phyloP scores from a whole-genome alignment of 108 stramenopile genomes.

The Skeletonema grethae region DNA sequence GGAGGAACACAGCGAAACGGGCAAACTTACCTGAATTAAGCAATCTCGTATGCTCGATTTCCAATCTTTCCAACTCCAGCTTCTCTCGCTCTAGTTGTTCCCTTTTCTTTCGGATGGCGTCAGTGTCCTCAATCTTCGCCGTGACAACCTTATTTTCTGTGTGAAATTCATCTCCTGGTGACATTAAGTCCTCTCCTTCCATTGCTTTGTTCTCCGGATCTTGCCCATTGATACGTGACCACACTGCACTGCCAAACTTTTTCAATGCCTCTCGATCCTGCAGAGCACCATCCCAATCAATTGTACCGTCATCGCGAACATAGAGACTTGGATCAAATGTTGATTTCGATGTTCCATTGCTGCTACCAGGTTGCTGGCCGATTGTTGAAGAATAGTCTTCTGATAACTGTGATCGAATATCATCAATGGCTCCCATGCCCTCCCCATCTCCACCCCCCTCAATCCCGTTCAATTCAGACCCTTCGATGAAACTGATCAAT shows the following conservation, averaged over 20 bases:
- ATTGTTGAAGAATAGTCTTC: constrained; percentile 5
- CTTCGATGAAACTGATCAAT: constrained; percentile 39
- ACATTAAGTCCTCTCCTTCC: constrained; percentile 7
- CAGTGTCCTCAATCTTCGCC: constrained; percentile 85
- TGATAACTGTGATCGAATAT: constrained; percentile 34
- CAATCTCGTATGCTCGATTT: constrained; percentile 64
- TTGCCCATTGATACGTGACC: constrained; percentile 95
- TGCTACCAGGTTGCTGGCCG: background rate
- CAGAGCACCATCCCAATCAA: constrained; percentile 97
- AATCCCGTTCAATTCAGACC: background rate
- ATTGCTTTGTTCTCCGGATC: constrained; percentile 67
- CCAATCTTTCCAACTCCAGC: constrained; percentile 52
- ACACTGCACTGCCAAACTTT: constrained; percentile 89
- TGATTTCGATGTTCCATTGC: background rate
- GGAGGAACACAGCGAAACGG: background rate
- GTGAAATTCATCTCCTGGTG: constrained; percentile 23
- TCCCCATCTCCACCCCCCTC: background rate
- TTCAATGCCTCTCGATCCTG: constrained; percentile 90
- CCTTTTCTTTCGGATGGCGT: constrained; percentile 66
- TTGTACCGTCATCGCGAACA: constrained; percentile 96
- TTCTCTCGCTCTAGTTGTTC: constrained; percentile 45
- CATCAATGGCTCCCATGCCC: constrained; percentile 26
- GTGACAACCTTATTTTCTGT: constrained; percentile 57
- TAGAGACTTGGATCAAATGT: constrained; percentile 77
- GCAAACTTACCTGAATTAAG: constrained; percentile 61